Evolutionary conservation across 352 stramenopile genomes (phyloP), one percentile per base, ranked within the genome.

Genomic region (Phytophthora sojae): DNA sequence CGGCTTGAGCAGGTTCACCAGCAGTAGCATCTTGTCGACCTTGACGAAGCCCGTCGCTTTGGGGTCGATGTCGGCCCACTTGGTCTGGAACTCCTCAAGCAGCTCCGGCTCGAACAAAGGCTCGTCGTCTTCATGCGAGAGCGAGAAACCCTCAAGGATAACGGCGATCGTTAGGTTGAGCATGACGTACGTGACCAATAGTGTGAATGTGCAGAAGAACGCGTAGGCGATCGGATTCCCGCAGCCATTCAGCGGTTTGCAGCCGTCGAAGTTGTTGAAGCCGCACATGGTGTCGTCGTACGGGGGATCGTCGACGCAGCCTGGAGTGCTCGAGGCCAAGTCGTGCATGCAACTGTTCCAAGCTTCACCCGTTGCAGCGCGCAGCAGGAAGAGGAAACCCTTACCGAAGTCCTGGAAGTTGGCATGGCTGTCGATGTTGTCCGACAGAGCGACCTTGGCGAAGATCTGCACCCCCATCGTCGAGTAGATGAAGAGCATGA

Each of bases 271-370:
- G 70, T 91, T 59, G 52, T 83, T 85, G 54, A 94, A 96, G 0
- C 85, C 88, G 47, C 91, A 97, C 80, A 95, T 86, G 8, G 32
- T 75, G 15, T 66, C 47, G 65, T 92, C 83, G 57, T 79, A 71
- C 0, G 78, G 85, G 25, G 73, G 73, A 61, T 93, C 79, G 39
- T 97, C 88, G 0, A 86, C 69, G 57, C 94, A 96, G 14, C 77
- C 75, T 37, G 54, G 57, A 1, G 57, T 32, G 6, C 45, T 76
- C 6, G 71, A 70, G 0, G 82, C 83, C 17, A 98, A 65, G 55
- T 96, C 89, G 66, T 97, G 88, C 93, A 99, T 98, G 56, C 93
- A 97, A n/a, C 80, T 84, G 69, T 98, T 92, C 95, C 95, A 99
- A 6, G 89, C 92, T 75, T 98, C 95, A 17, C 96, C 96, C 2